These are phyloP conservation scores for Diplodia scrobiculata DNA, from an alignment of 2,329 filamentous ascomycete genomes.

Conservation along the genomic window DNA sequence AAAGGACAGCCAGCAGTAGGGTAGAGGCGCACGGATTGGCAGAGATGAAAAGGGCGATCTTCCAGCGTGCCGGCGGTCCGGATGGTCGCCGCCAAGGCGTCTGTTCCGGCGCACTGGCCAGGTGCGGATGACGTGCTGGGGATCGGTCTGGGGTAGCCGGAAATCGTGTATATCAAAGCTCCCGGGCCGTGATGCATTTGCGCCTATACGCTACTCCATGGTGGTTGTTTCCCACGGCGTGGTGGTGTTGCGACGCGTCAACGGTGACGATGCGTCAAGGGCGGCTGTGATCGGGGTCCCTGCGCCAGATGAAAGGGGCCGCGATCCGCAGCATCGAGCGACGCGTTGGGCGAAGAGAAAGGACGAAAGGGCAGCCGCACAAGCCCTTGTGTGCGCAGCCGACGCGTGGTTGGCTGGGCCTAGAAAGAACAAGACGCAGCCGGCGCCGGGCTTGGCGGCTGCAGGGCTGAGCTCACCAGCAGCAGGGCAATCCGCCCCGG, in stretches of 20 bases:
- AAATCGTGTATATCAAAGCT: constrained; percentile 22
- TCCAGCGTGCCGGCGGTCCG: constrained; percentile 1
- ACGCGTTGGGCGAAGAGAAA: constrained; percentile 8
- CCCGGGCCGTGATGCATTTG: background rate
- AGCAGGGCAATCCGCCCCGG: background rate
- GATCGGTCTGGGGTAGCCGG: constrained; percentile 22
- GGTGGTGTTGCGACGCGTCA: constrained; percentile 1
- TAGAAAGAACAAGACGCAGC: background rate
- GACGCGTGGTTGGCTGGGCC: constrained; percentile 17
- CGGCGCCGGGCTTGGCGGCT: constrained; percentile 11
- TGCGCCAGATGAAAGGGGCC: constrained; percentile 21
- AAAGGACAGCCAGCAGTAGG: no score
- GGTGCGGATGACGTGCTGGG: constrained; percentile 17
- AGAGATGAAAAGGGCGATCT: background rate
- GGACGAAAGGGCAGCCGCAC: background rate
- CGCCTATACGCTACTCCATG: background rate
- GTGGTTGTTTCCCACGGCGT: background rate
- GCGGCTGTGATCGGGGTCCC: background rate
- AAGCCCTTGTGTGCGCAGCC: background rate
- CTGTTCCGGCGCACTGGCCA: constrained; percentile 19
- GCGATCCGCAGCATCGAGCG: constrained; percentile 11
- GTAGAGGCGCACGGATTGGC: background rate
- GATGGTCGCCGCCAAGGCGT: constrained; percentile 15
- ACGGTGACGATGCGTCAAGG: background rate
- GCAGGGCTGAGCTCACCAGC: constrained; percentile 22